Evolutionary conservation across 2,329 filamentous ascomycete species (phyloP).

Genomic region (Colletotrichum sojae): DNA sequence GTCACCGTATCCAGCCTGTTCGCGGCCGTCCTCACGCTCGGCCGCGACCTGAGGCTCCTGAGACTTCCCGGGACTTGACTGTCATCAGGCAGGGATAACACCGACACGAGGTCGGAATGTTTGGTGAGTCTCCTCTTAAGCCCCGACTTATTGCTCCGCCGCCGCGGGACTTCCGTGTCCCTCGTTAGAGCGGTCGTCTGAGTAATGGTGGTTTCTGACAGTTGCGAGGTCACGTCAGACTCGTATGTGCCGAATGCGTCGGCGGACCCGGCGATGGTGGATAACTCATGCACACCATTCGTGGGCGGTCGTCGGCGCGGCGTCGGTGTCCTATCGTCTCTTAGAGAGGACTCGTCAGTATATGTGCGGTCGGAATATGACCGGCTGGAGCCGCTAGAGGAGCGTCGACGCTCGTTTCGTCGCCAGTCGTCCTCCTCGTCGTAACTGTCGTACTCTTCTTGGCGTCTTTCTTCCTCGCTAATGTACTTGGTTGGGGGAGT

Average conservation of each 20-base stretch:
- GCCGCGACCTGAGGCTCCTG: conserved; percentile 80
- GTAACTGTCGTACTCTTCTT: conserved; percentile 45
- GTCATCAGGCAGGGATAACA: conserved; percentile 81
- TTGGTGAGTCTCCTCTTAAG: conserved; percentile 86
- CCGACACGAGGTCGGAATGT: conserved; percentile 94
- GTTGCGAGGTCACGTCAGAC: conserved; percentile 66
- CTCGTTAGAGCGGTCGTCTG: conserved; percentile 66
- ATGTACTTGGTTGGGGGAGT: conserved; percentile 64
- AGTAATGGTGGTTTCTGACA: conserved; percentile 67
- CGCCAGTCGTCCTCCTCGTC: conserved; percentile 43
- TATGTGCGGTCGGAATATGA: conserved; percentile 43
- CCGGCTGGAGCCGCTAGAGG: conserved; percentile 51
- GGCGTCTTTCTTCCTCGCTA: conserved; percentile 59
- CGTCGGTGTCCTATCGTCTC: conserved; percentile 43
- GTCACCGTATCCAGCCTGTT: conserved; percentile 78
- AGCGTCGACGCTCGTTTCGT: conserved; percentile 45
- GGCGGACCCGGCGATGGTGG: conserved; percentile 68
- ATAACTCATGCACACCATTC: conserved; percentile 68
- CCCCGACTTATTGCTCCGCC: conserved; percentile 64
- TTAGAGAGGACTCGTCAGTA: conserved; percentile 45
- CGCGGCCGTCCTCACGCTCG: conserved; percentile 82
- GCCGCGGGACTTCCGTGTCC: conserved; percentile 60
- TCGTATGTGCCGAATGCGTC: conserved; percentile 60
- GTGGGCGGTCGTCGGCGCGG: conserved; percentile 64
- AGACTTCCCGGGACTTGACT: conserved; percentile 69